Conservation (phyloP, 345 rosid genomes). For the Streptanthus diversifolius region DNA sequence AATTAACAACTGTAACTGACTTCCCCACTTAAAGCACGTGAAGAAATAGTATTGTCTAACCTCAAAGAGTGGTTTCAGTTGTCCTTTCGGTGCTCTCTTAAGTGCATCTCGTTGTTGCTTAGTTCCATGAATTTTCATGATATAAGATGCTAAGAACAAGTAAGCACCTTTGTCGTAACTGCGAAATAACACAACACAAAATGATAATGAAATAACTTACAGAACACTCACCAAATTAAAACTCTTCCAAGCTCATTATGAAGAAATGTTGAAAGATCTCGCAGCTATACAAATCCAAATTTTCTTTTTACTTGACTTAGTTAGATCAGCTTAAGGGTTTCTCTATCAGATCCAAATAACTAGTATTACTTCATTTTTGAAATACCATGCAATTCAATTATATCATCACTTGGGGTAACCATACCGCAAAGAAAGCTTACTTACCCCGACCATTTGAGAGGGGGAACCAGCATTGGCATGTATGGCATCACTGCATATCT, state of each 20-base stretch:
- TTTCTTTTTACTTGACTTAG: background rate
- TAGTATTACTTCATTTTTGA: background rate
- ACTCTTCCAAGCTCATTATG: constrained; percentile 12
- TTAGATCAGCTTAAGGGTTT: constrained; percentile 2
- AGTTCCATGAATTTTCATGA: constrained; percentile 91
- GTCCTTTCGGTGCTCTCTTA: constrained; percentile 54
- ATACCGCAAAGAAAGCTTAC: constrained; percentile 19
- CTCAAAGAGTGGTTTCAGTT: constrained; percentile 80
- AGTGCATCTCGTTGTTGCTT: constrained; percentile 78
- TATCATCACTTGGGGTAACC: constrained; percentile 5
- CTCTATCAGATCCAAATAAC: constrained; percentile 2
- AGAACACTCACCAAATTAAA: background rate
- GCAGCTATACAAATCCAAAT: background rate
- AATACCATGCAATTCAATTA: constrained; percentile 11
- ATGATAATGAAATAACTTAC: background rate
- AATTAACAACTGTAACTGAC: constrained; percentile 14
- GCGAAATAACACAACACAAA: constrained; percentile 30
- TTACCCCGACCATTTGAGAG: constrained; percentile 93
- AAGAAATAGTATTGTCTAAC: constrained; percentile 38
- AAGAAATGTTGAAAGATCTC: constrained; percentile 4
- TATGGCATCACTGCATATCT: constrained; percentile 95
- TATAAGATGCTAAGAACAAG: constrained; percentile 71
- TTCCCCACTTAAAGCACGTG: background rate
- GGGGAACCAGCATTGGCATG: constrained; percentile 99
- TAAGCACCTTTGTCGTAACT: constrained; percentile 94